phyloP scores from a whole-genome alignment of 1,284 basidiomycete genomes.

The Boletus mariae region DNA sequence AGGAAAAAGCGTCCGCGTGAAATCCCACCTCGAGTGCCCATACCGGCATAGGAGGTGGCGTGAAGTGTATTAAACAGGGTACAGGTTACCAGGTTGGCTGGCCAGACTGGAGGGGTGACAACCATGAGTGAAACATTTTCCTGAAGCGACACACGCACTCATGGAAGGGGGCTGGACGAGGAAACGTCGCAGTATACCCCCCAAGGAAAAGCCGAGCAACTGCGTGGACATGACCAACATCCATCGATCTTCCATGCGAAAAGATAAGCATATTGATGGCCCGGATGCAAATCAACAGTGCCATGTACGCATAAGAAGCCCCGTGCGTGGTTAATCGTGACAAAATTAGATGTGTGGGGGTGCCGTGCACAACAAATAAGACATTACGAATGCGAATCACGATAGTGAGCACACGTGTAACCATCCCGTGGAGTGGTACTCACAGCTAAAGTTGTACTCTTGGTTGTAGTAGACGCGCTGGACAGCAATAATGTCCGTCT shows the following conservation, averaged over 20 bases:
- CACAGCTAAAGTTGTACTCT: slow-evolving; percentile 59
- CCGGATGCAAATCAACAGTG: neutral
- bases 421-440: slow-evolving; percentile 2
- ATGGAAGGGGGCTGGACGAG: slow-evolving; percentile 87
- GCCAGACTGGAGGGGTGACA: slow-evolving; percentile 62
- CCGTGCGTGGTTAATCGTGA: neutral
- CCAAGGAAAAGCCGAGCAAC: slow-evolving; percentile 83
- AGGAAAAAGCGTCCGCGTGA: slow-evolving; percentile 75
- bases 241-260: slow-evolving; percentile 51
- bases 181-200: slow-evolving; percentile 76
- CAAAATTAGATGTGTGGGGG: neutral
- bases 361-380: neutral
- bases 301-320: neutral
- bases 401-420: neutral
- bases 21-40: slow-evolving; percentile 60
- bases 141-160: slow-evolving; percentile 42
- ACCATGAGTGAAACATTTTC: slow-evolving; percentile 4
- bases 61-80: slow-evolving; percentile 79
- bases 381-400: neutral
- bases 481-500: slow-evolving; percentile 62
- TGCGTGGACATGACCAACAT: slow-evolving; percentile 83
- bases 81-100: slow-evolving; percentile 74
- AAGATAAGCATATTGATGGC: slow-evolving; percentile 12
- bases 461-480: slow-evolving; percentile 72
- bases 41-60: slow-evolving; percentile 55